Base-by-base conservation (phyloP, 2,329 filamentous ascomycete species). In the Emergomyces orientalis region DNA sequence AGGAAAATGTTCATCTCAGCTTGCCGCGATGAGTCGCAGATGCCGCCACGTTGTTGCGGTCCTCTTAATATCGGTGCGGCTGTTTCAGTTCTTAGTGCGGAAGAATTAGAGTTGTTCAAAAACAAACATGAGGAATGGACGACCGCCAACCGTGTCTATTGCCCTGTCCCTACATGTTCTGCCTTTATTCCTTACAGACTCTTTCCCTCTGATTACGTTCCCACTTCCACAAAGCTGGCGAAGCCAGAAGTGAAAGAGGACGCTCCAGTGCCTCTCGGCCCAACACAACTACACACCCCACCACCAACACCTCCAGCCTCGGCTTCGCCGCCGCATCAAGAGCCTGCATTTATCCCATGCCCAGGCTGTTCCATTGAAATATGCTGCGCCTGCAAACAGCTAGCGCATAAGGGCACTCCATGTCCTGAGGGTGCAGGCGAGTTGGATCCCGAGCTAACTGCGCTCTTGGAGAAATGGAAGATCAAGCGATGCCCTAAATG, bases 401-500 rank as follows among this genome's bases (percentile, higher is more conserved):
- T 75, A 4, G 74, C 73, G n/a, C 78, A 81, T 61, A 63, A 63
- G 2, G 65, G 63, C 25, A 58, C 70, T 17, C 67, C 69, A 8
- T 71, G 71, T 43, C 64, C 71, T 25, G 80, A 78, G 65, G 70
- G 71, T 45, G 72, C 70, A 7, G 69, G 73, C 4, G 74, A 76
- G 39, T 63, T 75, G 27, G 74, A 79, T 22, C 66, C 71, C 5
- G 70, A 72, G 55, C 32, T 74, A 2, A 71, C 72, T 34, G 62
- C 59, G 6, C 67, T 79, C 41, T 70, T 83, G 1, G 71, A 73
- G 57, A 71, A 69, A 51, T 80, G 76, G 71, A 76, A 78, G 3
- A 79, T 81, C 68, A 82, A 81, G 68, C 72, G 74, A 9, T 83
- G 81, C 62, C 81, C 81, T 0, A 77, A 77, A 61, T 83, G 81